Base-by-base conservation (phyloP, 176 grass and related monocot species). In the Phyllostachys edulis region DNA sequence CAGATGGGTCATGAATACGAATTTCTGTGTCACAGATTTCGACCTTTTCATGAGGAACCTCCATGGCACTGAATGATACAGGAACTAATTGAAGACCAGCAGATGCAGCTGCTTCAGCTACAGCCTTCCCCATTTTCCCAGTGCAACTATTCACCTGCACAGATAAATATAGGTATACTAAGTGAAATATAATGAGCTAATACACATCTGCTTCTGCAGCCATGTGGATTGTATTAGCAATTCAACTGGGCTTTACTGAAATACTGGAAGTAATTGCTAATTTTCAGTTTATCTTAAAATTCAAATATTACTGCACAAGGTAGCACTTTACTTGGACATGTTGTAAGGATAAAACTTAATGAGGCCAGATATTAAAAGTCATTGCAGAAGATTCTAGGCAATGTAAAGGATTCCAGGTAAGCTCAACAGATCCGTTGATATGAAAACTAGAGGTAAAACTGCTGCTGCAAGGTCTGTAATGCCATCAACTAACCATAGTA, bases 91-190 rank as follows among this genome's bases (percentile, higher is more conserved):
- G 85, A 88, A 98, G 89, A 29, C 96, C 96, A 86, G 91, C 91
- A 13, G 89, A 90, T 65, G 95, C 38, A 73, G 91, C 91, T 84
- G 90, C 85, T 86, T 95, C 91, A 20, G 85, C 85, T 73, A 98
- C 96, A 80, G 90, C 76, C 67, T 73, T 92, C 32, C 92, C 96
- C 96, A 95, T 98, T 85, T 98, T 98, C 10, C 96, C 92, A 63
- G 89, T 95, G 71, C 87, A 95, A 79, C 96, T 86, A 79, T 98
- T 98, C 47, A 98, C 91, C 96, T 98, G 67, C 20, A 80, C 34
- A 80, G 39, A 64, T 59, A 45, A 77, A 78, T 13, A 23, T 50
- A 72, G 37, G 15, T 52, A 49, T 49, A 49, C 3, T 49, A 49
- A 49, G 46, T 49, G 3, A 15, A 49, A 49, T 47, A 54, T 34